Evolutionary conservation across 2,329 filamentous ascomycete genomes (phyloP), one percentile per base, ranked within the genome.

Genomic region (Diplocarpon rosae): DNA sequence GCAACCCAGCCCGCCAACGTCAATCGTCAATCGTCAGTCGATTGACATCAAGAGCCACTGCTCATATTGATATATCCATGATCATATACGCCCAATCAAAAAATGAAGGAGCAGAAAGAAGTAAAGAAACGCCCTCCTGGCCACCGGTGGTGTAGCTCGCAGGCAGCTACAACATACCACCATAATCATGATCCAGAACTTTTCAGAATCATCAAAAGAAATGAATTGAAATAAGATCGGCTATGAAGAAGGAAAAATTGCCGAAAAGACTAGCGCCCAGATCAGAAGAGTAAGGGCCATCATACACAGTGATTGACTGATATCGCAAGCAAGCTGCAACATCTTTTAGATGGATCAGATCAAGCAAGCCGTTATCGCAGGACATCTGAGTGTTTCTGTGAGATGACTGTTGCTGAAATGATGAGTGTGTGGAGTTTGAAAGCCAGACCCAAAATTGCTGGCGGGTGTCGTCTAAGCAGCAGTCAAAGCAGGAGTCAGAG

Each of bases 401-500:
- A 37, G 33, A 27, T 14, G 27, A 31, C 33, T 20, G 32, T 31
- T 43, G 40, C 17, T 43, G 40, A 43, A 43, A 32, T 3, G 27
- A 43, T 20, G 34, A 37, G 13, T 5, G 12, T 37, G 3, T 5
- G 36, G 17, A 16, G 35, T 38, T 34, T 20, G 37, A 31, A 17
- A 39, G 30, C 39, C 37, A 16, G 35, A 1, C 27, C 30, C 11
- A 12, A 33, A 15, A 11, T 28, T 30, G 17, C 29, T 27, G 14
- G 17, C 27, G 20, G 20, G 5, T 27, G 9, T 20, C 27, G 31
- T 11, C 29, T n/a, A 13, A 36, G 32, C 40, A 43, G 40, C 40
- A 31, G 37, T 31, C 32, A 47, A 9, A 37, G 45, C 47, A 15
- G 49, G 48, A 43, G 54, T 51, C 13, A 60, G 44, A 39, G 55